These are phyloP conservation scores for Starmerella floris DNA, from an alignment of 805 yeast genomes.

Conservation along the genomic window DNA sequence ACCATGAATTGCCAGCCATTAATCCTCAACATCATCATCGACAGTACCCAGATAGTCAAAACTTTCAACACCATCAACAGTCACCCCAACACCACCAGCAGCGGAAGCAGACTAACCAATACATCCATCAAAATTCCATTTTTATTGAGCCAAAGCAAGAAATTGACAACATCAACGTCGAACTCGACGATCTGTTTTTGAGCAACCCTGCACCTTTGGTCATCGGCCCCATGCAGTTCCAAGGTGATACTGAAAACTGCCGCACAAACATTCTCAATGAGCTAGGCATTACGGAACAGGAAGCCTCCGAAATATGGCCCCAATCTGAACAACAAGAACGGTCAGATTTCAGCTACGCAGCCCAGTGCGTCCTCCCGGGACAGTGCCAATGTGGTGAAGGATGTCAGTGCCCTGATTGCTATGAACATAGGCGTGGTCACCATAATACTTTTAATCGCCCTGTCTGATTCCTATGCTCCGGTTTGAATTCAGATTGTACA, in stretches of 20 bases:
- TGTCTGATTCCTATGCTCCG: not conserved
- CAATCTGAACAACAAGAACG: conserved; percentile 16
- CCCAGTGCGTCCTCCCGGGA: conserved; percentile 30
- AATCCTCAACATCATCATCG: not conserved
- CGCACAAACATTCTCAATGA: conserved; percentile 16
- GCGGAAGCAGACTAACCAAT: not conserved
- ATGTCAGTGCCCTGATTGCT: conserved; percentile 29
- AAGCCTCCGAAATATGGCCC: conserved; percentile 21
- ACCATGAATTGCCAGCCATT: no score
- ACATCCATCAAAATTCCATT: not conserved
- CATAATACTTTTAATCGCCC: not conserved
- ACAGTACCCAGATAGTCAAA: no score
- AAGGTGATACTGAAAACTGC: conserved; percentile 7
- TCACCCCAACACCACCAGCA: not conserved
- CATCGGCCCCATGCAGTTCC: conserved; percentile 28
- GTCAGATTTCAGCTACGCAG: conserved; percentile 22
- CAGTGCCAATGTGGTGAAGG: conserved; percentile 29
- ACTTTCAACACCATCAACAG: not conserved
- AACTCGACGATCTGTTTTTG: not conserved
- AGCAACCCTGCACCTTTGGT: conserved; percentile 20
- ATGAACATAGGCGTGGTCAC: conserved; percentile 14
- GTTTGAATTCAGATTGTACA: no score
- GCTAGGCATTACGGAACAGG: conserved; percentile 21
- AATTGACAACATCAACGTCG: not conserved
- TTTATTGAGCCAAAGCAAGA: not conserved